A percentile compares a stretch with the other conserved stretches of the same genome.
phyloP scores from a whole-genome alignment of 768 basidiomycete genomes.

The Tricholoma hemisulphureum region DNA sequence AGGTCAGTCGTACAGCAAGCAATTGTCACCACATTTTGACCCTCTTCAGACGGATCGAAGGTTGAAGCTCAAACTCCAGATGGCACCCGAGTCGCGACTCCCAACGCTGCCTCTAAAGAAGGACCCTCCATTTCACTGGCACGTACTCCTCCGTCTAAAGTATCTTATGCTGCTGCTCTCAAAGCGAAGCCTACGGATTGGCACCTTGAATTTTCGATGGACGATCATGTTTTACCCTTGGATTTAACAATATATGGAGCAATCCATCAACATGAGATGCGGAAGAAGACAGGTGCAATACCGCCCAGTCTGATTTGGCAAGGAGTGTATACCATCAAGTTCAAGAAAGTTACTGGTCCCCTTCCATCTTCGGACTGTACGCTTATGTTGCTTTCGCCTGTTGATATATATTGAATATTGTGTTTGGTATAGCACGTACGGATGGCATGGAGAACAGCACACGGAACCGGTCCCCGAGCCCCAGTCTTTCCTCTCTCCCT shows the following conservation, averaged over 20 bases:
- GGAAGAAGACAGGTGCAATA: constrained; percentile 64
- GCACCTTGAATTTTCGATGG: constrained; percentile 96
- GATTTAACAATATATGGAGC: constrained; percentile 96
- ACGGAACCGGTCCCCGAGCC: constrained; percentile 62
- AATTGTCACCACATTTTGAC: constrained; percentile 8
- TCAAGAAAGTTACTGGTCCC: constrained; percentile 88
- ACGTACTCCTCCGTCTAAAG: constrained; percentile 34
- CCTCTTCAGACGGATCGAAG: constrained; percentile 74
- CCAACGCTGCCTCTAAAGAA: constrained; percentile 52
- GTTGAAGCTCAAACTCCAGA: constrained; percentile 96
- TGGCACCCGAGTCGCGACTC: constrained; percentile 91
- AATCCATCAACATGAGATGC: constrained; percentile 86
- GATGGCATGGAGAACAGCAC: constrained; percentile 43
- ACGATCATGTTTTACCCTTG: constrained; percentile 77
- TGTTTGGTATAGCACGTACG: constrained; percentile 30
- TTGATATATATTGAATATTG: background rate
- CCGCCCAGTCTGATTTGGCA: constrained; percentile 82
- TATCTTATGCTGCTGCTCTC: constrained; percentile 92
- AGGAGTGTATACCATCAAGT: constrained; percentile 88
- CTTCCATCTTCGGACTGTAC: constrained; percentile 60
- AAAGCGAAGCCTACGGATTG: constrained; percentile 93
- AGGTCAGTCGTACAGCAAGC: constrained; percentile 44
- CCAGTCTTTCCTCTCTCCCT: constrained; percentile 73
- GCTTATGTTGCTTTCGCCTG: constrained; percentile 17
- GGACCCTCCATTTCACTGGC: constrained; percentile 29